These are phyloP conservation scores for Chimonanthus praecox DNA, from an alignment of 164 flowering plant species.

Conservation along the genomic window DNA sequence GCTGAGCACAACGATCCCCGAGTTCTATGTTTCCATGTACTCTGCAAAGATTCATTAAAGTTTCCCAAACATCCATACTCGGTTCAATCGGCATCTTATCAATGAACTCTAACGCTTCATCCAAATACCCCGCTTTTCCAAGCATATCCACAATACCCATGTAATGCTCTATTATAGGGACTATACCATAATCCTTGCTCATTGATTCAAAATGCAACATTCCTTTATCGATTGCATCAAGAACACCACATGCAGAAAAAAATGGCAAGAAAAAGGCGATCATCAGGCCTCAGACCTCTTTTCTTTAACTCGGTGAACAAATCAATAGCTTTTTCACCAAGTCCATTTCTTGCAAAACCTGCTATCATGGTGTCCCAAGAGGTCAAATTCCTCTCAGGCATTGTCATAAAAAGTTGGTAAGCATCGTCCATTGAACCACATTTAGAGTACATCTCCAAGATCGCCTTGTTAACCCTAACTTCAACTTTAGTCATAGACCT, in stretches of 20 bases:
- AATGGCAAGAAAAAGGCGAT: slow-evolving; percentile 50
- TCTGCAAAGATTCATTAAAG: slow-evolving; percentile 57
- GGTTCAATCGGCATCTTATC: slow-evolving; percentile 66
- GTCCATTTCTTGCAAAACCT: slow-evolving; percentile 54
- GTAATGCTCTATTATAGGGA: slow-evolving; percentile 67
- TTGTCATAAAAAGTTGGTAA: slow-evolving; percentile 35
- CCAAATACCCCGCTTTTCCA: slow-evolving; percentile 52
- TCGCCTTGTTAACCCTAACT: slow-evolving; percentile 39
- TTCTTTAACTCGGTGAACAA: slow-evolving; percentile 50
- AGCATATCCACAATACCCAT: slow-evolving; percentile 61
- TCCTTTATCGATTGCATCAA: slow-evolving; percentile 60
- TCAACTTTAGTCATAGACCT: slow-evolving; percentile 26
- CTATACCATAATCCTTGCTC: slow-evolving; percentile 57
- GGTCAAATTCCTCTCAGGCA: slow-evolving; percentile 54
- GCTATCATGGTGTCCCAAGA: slow-evolving; percentile 77
- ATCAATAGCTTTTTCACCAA: slow-evolving; percentile 70
- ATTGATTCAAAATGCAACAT: slow-evolving; percentile 53
- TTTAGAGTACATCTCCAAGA: slow-evolving; percentile 58
- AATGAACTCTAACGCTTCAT: slow-evolving; percentile 68
- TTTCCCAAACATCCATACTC: slow-evolving; percentile 56
- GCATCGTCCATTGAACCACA: slow-evolving; percentile 72
- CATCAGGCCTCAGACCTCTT: slow-evolving; percentile 62
- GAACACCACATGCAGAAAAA: slow-evolving; percentile 58
- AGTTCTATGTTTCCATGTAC: slow-evolving; percentile 57
- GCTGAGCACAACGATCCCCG: slow-evolving; percentile 59